Evolutionary conservation across 306 rosid species (phyloP).

Genomic region (Astragalus membranaceus): DNA sequence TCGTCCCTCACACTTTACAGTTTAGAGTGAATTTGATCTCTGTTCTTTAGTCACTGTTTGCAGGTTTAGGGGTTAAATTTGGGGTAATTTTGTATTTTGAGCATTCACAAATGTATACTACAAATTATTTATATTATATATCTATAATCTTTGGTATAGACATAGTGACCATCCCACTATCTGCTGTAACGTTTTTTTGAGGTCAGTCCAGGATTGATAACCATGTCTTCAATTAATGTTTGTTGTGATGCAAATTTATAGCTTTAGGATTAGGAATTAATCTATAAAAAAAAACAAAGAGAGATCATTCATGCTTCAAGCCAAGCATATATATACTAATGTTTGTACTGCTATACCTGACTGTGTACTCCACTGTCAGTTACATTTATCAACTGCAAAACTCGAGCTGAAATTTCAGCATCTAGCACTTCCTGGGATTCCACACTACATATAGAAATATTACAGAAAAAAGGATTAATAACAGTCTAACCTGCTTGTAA

Average conservation of each 20-base stretch:
- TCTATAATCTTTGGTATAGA: neutral
- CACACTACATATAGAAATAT: conserved; percentile 45
- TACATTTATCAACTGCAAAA: conserved; percentile 80
- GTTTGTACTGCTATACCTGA: conserved; percentile 53
- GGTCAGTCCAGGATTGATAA: neutral
- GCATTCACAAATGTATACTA: neutral
- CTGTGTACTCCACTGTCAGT: conserved; percentile 89
- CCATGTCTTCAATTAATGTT: neutral
- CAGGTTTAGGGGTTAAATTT: neutral
- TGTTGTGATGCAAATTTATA: neutral
- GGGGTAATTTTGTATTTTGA: neutral
- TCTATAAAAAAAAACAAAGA: neutral
- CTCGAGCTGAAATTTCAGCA: conserved; percentile 97
- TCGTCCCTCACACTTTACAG: neutral
- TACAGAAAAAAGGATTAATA: conserved; percentile 9
- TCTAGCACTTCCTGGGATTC: conserved; percentile 94
- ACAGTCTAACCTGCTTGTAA: conserved; percentile 3
- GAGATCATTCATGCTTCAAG: neutral
- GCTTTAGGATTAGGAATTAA: conserved; percentile 4
- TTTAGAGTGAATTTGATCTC: neutral
- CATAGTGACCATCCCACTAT: neutral
- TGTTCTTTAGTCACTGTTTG: neutral
- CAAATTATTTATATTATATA: neutral
- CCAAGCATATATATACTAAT: neutral
- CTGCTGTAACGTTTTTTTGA: neutral